Percentiles rank a stretch among this genome's conserved stretches.
Conservation (phyloP, 2,329 filamentous ascomycete genomes). For the Chaetomium sp. region DNA sequence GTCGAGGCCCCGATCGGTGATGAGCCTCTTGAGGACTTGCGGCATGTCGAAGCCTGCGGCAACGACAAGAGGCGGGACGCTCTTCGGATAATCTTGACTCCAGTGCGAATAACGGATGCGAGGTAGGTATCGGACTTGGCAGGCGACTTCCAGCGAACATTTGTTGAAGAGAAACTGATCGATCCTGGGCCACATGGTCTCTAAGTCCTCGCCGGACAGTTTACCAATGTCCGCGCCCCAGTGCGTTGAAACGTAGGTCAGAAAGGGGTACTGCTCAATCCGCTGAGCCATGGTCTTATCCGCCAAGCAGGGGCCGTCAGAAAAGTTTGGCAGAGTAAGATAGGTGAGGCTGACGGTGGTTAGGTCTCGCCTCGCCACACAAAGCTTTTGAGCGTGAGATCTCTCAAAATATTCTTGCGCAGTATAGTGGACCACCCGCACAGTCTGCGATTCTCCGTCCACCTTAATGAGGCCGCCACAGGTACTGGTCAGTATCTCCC, state of each 20-base stretch:
- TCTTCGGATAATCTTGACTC: constrained; percentile 5
- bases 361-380: not conserved
- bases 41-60: constrained; percentile 5
- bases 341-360: not conserved
- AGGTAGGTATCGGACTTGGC: not conserved
- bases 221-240: constrained; percentile 4
- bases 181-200: not conserved
- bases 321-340: constrained; percentile 1
- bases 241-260: not conserved
- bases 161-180: not conserved
- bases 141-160: not conserved
- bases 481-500: not conserved
- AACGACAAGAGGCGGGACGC: not conserved
- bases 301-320: not conserved
- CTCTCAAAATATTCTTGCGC: constrained; percentile 3
- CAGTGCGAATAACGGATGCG: not conserved
- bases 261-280: not conserved
- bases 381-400: not conserved
- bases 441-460: not conserved
- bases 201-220: not conserved
- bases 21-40: not conserved
- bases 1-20: not conserved
- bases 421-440: constrained; percentile 4
- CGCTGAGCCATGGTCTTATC: constrained; percentile 1
- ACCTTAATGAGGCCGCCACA: constrained; percentile 5